A percentile compares a stretch with the other conserved stretches of the same genome.
phyloP scores from a whole-genome alignment of 805 yeast species.

The Dipodascus albidus region DNA sequence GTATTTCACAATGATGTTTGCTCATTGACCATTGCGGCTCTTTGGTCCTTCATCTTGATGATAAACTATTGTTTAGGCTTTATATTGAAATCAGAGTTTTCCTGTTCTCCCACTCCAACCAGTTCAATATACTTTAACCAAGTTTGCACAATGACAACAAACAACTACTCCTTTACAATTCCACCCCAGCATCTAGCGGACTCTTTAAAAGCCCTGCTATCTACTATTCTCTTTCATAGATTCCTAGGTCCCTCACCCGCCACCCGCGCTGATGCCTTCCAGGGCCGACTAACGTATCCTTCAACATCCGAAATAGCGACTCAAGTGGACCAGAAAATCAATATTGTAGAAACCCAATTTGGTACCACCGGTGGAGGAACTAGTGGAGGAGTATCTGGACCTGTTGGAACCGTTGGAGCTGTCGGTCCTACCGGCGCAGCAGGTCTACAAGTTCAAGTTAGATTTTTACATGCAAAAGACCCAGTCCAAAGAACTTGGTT shows the following conservation, averaged over 20 bases:
- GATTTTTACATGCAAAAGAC: background rate
- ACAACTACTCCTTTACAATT: background rate
- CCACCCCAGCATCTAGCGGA: background rate
- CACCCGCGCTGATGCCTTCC: slow-evolving; percentile 27
- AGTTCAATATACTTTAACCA: no score
- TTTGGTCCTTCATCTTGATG: no score
- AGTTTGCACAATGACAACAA: background rate
- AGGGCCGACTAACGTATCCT: slow-evolving; percentile 24
- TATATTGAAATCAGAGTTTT: no score
- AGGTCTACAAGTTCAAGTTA: no score
- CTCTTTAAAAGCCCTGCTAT: slow-evolving; percentile 27
- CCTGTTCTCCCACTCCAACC: no score
- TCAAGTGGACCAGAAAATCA: slow-evolving; percentile 28
- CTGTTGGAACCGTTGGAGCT: background rate
- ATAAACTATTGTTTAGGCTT: no score
- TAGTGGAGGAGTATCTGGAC: slow-evolving; percentile 4
- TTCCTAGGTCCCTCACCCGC: slow-evolving; percentile 41
- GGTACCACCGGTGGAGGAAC: slow-evolving; percentile 10
- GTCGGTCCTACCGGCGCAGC: no score
- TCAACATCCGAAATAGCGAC: slow-evolving; percentile 33
- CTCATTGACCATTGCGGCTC: no score
- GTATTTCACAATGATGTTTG: no score
- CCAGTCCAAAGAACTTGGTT: slow-evolving; percentile 35
- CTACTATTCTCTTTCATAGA: slow-evolving; percentile 59
- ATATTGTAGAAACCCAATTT: slow-evolving; percentile 18